Percentiles rank a stretch among this genome's conserved stretches.
phyloP scores from a whole-genome alignment of 495 filamentous ascomycete species.

The Alectoria sarmentosa region DNA sequence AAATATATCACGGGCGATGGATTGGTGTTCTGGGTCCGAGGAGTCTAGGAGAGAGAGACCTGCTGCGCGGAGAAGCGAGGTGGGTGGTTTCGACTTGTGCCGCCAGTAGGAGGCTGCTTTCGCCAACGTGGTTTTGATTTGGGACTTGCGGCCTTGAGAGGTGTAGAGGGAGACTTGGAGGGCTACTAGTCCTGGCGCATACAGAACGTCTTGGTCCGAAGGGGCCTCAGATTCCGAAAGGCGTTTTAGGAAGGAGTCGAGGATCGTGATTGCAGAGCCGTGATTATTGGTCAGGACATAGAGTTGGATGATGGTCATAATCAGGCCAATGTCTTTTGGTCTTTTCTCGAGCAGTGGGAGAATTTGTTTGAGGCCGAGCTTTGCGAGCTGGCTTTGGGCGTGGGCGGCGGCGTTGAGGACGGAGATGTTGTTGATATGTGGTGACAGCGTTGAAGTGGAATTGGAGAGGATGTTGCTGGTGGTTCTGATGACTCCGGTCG shows the following conservation, averaged over 20 bases:
- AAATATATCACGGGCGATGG: slow-evolving; percentile 68
- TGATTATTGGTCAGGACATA: slow-evolving; percentile 70
- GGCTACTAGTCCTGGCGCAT: slow-evolving; percentile 80
- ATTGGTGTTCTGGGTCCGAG: slow-evolving; percentile 54
- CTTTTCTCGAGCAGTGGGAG: slow-evolving; percentile 66
- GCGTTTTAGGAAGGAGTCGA: slow-evolving; percentile 66
- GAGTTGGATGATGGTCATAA: slow-evolving; percentile 77
- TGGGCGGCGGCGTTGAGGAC: slow-evolving; percentile 77
- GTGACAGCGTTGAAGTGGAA: slow-evolving; percentile 48
- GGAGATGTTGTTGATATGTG: slow-evolving; percentile 55
- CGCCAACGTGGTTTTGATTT: slow-evolving; percentile 62
- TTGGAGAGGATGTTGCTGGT: slow-evolving; percentile 52
- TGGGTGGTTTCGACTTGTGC: slow-evolving; percentile 42
- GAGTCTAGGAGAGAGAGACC: slow-evolving; percentile 74
- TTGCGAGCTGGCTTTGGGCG: slow-evolving; percentile 54
- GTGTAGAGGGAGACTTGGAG: slow-evolving; percentile 75
- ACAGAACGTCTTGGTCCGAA: slow-evolving; percentile 62
- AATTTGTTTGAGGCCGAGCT: slow-evolving; percentile 64
- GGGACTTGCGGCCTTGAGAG: slow-evolving; percentile 65
- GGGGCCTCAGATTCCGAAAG: slow-evolving; percentile 51
- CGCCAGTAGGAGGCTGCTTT: slow-evolving; percentile 82
- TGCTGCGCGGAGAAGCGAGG: slow-evolving; percentile 67
- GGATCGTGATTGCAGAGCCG: slow-evolving; percentile 62
- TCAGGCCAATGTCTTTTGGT: slow-evolving; percentile 76
- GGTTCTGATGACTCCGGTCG: slow-evolving; percentile 59